A percentile compares a stretch with the other conserved stretches of the same genome.
phyloP scores from a whole-genome alignment of 2,329 filamentous ascomycete genomes.

The Colletotrichum gigasporum region DNA sequence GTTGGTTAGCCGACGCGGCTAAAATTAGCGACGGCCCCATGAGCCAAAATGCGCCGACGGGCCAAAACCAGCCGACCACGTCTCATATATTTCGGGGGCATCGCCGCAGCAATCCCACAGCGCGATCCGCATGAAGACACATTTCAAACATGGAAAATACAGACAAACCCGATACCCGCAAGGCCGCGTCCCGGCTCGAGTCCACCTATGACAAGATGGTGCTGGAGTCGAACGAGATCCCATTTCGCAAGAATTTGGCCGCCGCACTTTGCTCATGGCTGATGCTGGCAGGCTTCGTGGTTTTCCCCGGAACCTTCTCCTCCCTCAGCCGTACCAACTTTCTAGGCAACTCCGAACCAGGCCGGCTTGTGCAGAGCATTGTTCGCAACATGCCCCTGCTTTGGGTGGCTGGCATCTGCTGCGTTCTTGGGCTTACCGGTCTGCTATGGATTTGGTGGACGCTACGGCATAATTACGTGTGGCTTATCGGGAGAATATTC shows the following conservation, averaged over 20 bases:
- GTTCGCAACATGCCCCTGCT: conserved; percentile 50
- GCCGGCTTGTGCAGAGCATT: conserved; percentile 37
- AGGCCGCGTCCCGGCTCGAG: not conserved
- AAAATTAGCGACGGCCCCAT: not conserved
- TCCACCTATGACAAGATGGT: not conserved
- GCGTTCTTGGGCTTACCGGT: conserved; percentile 29
- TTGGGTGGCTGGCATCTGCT: conserved; percentile 53
- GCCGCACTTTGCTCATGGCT: conserved; percentile 45
- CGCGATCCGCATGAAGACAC: not conserved
- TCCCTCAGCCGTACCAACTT: not conserved
- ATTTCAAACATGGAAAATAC: not conserved
- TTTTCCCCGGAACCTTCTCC: conserved; percentile 62
- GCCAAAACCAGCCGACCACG: not conserved
- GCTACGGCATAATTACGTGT: conserved; percentile 58
- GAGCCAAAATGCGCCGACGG: not conserved
- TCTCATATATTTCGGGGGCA: not conserved
- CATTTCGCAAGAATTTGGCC: not conserved
- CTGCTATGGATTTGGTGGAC: not conserved
- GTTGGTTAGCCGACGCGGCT: not conserved
- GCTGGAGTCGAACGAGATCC: not conserved
- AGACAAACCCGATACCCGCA: not conserved
- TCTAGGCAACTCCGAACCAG: not conserved
- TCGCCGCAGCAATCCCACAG: not conserved
- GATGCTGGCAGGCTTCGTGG: conserved; percentile 61
- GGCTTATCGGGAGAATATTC: conserved; percentile 62